These are phyloP conservation scores for Exophiala calicioides DNA, from an alignment of 2,329 filamentous ascomycete genomes.

Conservation along the genomic window DNA sequence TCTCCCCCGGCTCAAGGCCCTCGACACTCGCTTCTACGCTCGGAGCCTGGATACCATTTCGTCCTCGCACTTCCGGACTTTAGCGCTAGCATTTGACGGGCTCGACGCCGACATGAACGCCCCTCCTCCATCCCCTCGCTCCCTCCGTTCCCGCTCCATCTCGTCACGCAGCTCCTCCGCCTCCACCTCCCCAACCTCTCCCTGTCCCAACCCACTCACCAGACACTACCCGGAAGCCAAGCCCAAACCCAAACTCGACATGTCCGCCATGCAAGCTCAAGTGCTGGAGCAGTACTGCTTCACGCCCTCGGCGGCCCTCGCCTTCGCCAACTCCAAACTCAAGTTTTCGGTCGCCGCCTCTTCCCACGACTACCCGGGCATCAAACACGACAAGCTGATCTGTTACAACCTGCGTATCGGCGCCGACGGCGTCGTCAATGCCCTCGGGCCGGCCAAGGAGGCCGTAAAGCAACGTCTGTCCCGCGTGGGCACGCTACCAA, in stretches of 20 bases:
- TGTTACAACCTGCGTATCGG: constrained; percentile 28
- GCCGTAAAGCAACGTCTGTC: constrained; percentile 21
- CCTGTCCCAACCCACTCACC: constrained; percentile 5
- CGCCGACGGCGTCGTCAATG: constrained; percentile 20
- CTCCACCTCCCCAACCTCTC: constrained; percentile 9
- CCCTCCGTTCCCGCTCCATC: constrained; percentile 14
- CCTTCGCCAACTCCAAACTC: constrained; percentile 23
- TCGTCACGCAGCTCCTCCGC: constrained; percentile 20
- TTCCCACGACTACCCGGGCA: constrained; percentile 20
- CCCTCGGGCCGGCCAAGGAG: constrained; percentile 22
- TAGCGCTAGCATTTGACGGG: constrained; percentile 24
- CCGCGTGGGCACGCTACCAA: constrained; percentile 22
- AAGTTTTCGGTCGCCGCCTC: constrained; percentile 26
- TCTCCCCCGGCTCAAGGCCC: constrained; percentile 20
- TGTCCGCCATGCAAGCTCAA: constrained; percentile 23
- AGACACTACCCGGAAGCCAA: constrained; percentile 1
- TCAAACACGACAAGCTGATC: constrained; percentile 27
- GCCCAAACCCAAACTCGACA: constrained; percentile 17
- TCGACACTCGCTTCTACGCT: constrained; percentile 28
- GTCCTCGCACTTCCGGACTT: constrained; percentile 23
- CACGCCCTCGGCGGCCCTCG: constrained; percentile 22
- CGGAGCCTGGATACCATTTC: constrained; percentile 21
- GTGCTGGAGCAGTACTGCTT: constrained; percentile 27
- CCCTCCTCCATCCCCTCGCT: constrained; percentile 23
- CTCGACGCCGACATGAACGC: constrained; percentile 27